These are phyloP conservation scores for Pseudogymnoascus sp. DNA, from an alignment of 2,329 filamentous ascomycete species.

Conservation along the genomic window DNA sequence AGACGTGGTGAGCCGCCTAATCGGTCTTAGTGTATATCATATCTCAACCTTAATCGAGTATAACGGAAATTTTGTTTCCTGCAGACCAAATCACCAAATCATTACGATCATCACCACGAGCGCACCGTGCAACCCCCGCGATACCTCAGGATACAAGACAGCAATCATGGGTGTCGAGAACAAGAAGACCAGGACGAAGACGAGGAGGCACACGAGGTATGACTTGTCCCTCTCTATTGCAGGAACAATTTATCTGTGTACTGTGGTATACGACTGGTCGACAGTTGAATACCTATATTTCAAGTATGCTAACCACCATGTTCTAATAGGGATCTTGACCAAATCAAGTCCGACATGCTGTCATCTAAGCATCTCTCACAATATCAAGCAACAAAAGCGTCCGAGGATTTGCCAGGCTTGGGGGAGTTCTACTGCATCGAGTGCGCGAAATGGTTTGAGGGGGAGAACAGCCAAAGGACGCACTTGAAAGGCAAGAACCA, in stretches of 20 bases:
- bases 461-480: slow-evolving; percentile 61
- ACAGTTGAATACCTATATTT: not conserved
- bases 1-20: slow-evolving; percentile 7
- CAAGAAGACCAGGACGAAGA: slow-evolving; percentile 63
- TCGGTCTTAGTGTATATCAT: not conserved
- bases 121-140: not conserved
- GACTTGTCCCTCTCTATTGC: slow-evolving; percentile 13
- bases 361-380: slow-evolving; percentile 72
- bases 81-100: slow-evolving; percentile 2
- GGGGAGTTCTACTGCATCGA: slow-evolving; percentile 83
- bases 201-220: slow-evolving; percentile 61
- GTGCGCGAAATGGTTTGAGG: slow-evolving; percentile 95
- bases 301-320: slow-evolving; percentile 10
- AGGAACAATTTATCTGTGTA: slow-evolving; percentile 1
- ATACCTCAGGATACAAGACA: not conserved
- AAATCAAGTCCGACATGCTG: slow-evolving; percentile 74
- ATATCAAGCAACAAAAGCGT: slow-evolving; percentile 68
- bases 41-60: slow-evolving; percentile 3
- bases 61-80: slow-evolving; percentile 5
- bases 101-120: not conserved
- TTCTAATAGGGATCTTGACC: slow-evolving; percentile 72
- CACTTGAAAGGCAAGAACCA: slow-evolving; percentile 88
- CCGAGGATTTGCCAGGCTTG: slow-evolving; percentile 80
- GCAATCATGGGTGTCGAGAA: slow-evolving; percentile 56
- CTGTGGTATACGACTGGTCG: not conserved